Evolutionary conservation across 1,139 yeast species (phyloP), one percentile per base, ranked within the genome.

Genomic region (Geotrichum carabidarum): DNA sequence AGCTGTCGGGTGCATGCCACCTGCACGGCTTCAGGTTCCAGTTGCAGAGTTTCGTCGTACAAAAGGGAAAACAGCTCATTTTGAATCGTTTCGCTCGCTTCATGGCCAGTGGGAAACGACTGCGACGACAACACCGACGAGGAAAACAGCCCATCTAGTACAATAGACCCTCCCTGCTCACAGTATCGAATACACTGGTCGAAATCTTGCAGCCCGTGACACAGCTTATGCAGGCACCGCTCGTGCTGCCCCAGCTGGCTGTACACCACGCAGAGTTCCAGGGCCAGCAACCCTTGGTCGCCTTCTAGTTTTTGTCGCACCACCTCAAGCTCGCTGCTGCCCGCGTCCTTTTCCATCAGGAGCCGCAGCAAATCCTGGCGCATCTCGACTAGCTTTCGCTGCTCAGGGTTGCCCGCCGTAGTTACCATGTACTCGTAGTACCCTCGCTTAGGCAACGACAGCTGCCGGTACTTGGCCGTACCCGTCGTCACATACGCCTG

Each of bases 241-340:
- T 65, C 71, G 52, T 71, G 71, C 12, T 63, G 59, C 9, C 68
- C 70, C n/a, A 71, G 59, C 22, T 64, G 62, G 18, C 71, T 67
- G 55, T 69, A 70, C 2, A 73, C 60, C 9, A 69, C 60, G 30
- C 71, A 68, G 42, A 69, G 63, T 54, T 74, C 78, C 17, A 67
- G 57, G 14, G 62, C 51, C 42, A 71, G 57, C 14, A 68, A 55
- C 15, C 60, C 53, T 27, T 43, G 31, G 9, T 42, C 44, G 8
- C 44, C 53, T 11, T 65, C 64, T 8, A 73, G 60, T 14, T 65
- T 58, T 12, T 59, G 53, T 38, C 60, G 53, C 4, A 68, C 59
- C 35, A 53, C 54, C 18, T 62, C 57, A 9, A 63, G 63, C 50
- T 68, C 71, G 27, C 27, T 22, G 52, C 67, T 68, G 3, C 62